Conservation (phyloP, 768 basidiomycete species). For the Exidia glandulosa region DNA sequence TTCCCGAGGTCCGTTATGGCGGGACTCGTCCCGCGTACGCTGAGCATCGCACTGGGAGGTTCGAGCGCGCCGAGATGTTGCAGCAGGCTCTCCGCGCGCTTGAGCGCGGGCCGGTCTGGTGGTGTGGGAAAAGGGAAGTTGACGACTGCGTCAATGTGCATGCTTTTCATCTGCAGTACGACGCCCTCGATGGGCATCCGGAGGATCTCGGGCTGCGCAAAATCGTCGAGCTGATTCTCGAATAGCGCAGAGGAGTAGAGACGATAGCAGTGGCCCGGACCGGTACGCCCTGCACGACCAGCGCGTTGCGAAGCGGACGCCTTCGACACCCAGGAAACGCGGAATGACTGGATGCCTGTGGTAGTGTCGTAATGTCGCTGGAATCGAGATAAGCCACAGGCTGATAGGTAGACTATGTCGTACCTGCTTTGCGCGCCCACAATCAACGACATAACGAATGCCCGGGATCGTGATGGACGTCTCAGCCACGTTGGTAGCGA, state of each 20-base stretch:
- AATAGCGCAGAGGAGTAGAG: slow-evolving; percentile 92
- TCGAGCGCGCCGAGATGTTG: slow-evolving; percentile 75
- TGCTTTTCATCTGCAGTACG: slow-evolving; percentile 96
- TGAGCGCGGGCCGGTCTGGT: slow-evolving; percentile 65
- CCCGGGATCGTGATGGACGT: slow-evolving; percentile 95
- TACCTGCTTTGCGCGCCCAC: slow-evolving; percentile 91
- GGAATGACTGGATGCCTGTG: slow-evolving; percentile 84
- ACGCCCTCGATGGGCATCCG: slow-evolving; percentile 96
- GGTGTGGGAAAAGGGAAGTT: slow-evolving; percentile 99
- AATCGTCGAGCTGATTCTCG: slow-evolving; percentile 84
- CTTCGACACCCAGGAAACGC: slow-evolving; percentile 89
- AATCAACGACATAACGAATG: slow-evolving; percentile 96
- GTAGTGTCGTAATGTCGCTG: slow-evolving; percentile 74
- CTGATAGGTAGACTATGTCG: slow-evolving; percentile 3
- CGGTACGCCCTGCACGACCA: slow-evolving; percentile 94
- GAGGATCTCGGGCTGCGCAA: slow-evolving; percentile 83
- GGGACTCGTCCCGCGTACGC: slow-evolving; percentile 29
- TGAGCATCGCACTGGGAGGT: slow-evolving; percentile 16
- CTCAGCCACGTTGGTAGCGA: slow-evolving; percentile 94
- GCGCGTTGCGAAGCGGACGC: slow-evolving; percentile 90
- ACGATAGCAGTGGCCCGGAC: slow-evolving; percentile 96
- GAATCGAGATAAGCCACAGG: background rate
- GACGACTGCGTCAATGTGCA: slow-evolving; percentile 92
- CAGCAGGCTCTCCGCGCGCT: slow-evolving; percentile 72
- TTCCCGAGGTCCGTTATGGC: slow-evolving; percentile 84